Evolutionary conservation across 192 early-diverging fungal species (phyloP), one percentile per base, ranked within the genome.

Genomic region (Oehlia diaphana): DNA sequence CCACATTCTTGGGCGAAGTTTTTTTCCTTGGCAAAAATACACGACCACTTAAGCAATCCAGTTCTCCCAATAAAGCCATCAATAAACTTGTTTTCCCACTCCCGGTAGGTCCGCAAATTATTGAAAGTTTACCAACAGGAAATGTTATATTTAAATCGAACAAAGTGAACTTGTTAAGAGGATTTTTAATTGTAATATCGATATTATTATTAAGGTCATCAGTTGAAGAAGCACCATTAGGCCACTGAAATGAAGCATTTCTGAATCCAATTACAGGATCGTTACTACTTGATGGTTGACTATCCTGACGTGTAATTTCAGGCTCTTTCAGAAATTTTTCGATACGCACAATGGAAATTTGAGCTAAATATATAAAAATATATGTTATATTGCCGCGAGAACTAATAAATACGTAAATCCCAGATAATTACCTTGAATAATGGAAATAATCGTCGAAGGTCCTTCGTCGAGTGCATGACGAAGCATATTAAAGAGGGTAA

Each of bases 51-150:
- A 82, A 69, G 26, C 84, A 82, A 16, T 86, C 83, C 77, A 96
- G 94, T 84, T 97, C 96, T 42, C 95, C 95, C 5, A 98, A 84
- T 31, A 98, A 87, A 68, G 95, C 93, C 21, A 91, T 74, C 13
- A 97, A 82, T 67, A 99, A 79, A 9, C 92, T 92, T 10, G 93
- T 92, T 83, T 99, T 99, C 65, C 98, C 98, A n/a, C 90, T 87
- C 0, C 96, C 98, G 16, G 96, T 97, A 31, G 94, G 88, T 8
- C 97, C 97, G 39, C 90, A 90, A 42, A 98, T 81, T 16, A 97
- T 87, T 35, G 92, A 92, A 10, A 96, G 87, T 64, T 92, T 91
- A 53, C 90, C 90, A 13, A 79, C 58, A 6, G 93, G 92, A 83
- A 98, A 93, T 6, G 81, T 82, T 63, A 94, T 76, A 74, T 89